Percentiles rank a stretch among this genome's conserved stretches.
phyloP scores from a whole-genome alignment of 1,284 basidiomycete genomes.

The Cryptococcus deneoformans region DNA sequence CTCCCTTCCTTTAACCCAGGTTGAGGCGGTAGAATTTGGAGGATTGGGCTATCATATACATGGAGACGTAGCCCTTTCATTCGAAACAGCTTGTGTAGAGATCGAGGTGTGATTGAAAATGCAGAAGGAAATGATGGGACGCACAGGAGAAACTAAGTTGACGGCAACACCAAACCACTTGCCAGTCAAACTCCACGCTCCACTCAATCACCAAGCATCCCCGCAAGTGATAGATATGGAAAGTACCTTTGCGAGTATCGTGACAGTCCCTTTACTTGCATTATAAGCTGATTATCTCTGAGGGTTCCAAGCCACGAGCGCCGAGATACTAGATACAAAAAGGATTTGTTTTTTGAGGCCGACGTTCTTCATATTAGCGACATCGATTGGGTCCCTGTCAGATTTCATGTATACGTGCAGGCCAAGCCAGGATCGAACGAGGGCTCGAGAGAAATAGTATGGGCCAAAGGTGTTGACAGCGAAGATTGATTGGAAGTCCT shows the following conservation, averaged over 20 bases:
- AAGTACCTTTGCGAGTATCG: conserved; percentile 43
- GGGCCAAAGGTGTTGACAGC: conserved; percentile 44
- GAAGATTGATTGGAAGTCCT: conserved; percentile 37
- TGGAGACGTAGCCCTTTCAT: conserved; percentile 40
- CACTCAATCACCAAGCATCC: neutral
- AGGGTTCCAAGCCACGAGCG: conserved; percentile 45
- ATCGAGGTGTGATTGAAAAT: neutral
- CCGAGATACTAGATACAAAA: conserved; percentile 48
- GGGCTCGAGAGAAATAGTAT: conserved; percentile 41
- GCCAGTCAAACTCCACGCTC: conserved; percentile 35
- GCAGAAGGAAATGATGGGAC: neutral
- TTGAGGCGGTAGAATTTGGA: conserved; percentile 18
- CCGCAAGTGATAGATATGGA: neutral
- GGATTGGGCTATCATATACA: conserved; percentile 48
- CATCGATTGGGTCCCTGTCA: neutral
- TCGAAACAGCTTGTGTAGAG: too few species aligned
- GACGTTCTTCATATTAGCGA: conserved; percentile 2
- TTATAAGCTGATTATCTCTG: conserved; percentile 49
- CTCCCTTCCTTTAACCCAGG: conserved; percentile 37
- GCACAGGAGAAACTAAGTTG: conserved; percentile 46
- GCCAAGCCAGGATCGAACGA: conserved; percentile 40
- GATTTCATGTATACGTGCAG: conserved; percentile 19
- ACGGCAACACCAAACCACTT: conserved; percentile 49
- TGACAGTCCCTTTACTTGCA: conserved; percentile 44
- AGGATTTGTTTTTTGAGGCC: conserved; percentile 48